phyloP scores from a whole-genome alignment of 139 green algal species.

The Haematococcus lacustris region DNA sequence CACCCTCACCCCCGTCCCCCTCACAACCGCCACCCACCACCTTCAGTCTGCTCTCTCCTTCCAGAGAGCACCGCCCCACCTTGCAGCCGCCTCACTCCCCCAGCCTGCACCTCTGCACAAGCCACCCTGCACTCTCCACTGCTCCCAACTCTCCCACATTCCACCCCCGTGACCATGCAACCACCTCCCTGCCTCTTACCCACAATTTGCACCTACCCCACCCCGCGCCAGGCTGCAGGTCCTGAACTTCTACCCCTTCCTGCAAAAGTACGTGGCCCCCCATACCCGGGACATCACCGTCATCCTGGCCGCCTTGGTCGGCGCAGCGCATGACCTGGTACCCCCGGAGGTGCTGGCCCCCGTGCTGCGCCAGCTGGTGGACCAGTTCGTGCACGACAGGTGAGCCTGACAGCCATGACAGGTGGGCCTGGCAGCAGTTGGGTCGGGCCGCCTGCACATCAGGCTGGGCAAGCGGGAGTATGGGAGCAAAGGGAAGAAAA shows the following conservation, averaged over 20 bases:
- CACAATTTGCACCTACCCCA: too few relatives aligned
- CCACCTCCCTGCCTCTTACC: too few relatives aligned
- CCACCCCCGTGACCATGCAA: neutral
- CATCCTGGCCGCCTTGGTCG: conserved; percentile 36
- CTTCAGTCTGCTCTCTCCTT: too few relatives aligned
- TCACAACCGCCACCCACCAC: too few relatives aligned
- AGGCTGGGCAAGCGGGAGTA: neutral
- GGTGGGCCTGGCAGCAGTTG: neutral
- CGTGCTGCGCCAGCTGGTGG: conserved; percentile 86
- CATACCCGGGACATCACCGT: conserved; percentile 73
- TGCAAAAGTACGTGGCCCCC: conserved; percentile 81
- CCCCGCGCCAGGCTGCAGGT: conserved; percentile 77
- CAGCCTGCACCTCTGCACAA: too few relatives aligned
- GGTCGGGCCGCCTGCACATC: neutral
- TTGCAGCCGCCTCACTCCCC: too few relatives aligned
- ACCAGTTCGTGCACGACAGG: conserved; percentile 94
- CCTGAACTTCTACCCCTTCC: conserved; percentile 94
- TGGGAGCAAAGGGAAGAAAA: neutral
- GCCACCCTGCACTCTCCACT: too few relatives aligned
- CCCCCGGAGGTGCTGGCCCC: conserved; percentile 83
- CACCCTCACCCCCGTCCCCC: neutral
- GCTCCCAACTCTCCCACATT: neutral
- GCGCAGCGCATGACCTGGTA: conserved; percentile 85
- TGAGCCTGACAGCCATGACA: too few relatives aligned
- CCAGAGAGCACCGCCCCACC: too few relatives aligned